Base-by-base conservation (phyloP, 2,329 filamentous ascomycete species). In the Fusarium guadeloupense region DNA sequence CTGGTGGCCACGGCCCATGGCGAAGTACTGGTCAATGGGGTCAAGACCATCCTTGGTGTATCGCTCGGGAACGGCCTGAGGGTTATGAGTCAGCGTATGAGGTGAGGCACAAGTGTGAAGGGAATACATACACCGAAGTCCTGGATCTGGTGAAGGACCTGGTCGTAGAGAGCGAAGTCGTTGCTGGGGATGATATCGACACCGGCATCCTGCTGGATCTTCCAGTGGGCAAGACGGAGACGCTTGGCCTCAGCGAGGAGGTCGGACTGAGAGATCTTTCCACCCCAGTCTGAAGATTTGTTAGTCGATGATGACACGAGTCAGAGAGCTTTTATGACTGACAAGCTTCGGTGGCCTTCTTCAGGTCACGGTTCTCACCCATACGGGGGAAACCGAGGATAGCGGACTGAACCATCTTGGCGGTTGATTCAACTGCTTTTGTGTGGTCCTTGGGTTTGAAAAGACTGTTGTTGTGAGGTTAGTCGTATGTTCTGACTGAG, bases 321-420 rank as follows among this genome's bases (percentile, higher is more conserved):
- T 41, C 37, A 46, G 44, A 83, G 89, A 38, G 21, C 38, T 39
- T 33, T 37, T n/a, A 10, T 35, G n/a, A 82, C 82, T 76, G 69
- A 85, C 83, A 99, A 79, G 94, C 92, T 83, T 99, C 95, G 70
- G 93, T 99, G 76, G 95, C 95, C 89, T 99, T 99, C 90, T 99
- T 99, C 79, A 99, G 89, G 86, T 99, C 95, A 89, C 95, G 93
- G 83, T 96, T 91, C 75, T 87, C 91, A 82, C 95, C 95, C 92
- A 98, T 97, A 77, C 95, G 94, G 80, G 95, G 95, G 88, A 99
- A 99, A 83, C 95, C 95, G 80, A 99, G 90, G 80, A 99, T 86
- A 71, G 95, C 83, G 68, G 85, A 87, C 75, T 86, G 82, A 77
- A 87, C 85, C 85, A 87, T 87, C 62, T 77, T 85, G 77, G 66